phyloP scores from a whole-genome alignment of 2,329 filamentous ascomycete genomes.

The Daldinia sp. region DNA sequence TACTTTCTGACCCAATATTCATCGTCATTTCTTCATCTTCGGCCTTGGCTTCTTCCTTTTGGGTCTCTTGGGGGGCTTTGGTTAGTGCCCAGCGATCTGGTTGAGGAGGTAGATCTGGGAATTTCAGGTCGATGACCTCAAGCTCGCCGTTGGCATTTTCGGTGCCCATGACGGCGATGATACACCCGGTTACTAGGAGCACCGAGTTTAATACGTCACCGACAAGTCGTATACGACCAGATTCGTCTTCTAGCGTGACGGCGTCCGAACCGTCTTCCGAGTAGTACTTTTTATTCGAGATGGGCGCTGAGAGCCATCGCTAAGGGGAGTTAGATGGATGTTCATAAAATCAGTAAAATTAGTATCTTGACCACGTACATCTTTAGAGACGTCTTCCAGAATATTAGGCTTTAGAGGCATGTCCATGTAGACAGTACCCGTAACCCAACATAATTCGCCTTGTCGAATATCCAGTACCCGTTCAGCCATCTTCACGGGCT shows the following conservation, averaged over 20 bases:
- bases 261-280: slow-evolving; percentile 67
- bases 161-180: slow-evolving; percentile 92
- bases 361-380: slow-evolving; percentile 62
- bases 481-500: slow-evolving; percentile 78
- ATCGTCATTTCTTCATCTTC: slow-evolving; percentile 67
- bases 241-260: slow-evolving; percentile 94
- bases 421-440: slow-evolving; percentile 95
- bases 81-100: slow-evolving; percentile 79
- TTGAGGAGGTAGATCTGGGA: slow-evolving; percentile 86
- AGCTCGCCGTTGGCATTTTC: slow-evolving; percentile 93
- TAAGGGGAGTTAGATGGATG: slow-evolving; percentile 47
- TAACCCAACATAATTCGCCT: slow-evolving; percentile 94
- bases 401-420: slow-evolving; percentile 97
- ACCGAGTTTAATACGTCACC: slow-evolving; percentile 73
- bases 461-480: slow-evolving; percentile 94
- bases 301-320: slow-evolving; percentile 89
- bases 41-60: slow-evolving; percentile 46
- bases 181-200: slow-evolving; percentile 88
- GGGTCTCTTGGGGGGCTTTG: slow-evolving; percentile 49
- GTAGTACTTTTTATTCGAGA: slow-evolving; percentile 78
- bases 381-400: slow-evolving; percentile 91
- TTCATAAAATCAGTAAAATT: neutral
- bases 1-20: slow-evolving; percentile 48
- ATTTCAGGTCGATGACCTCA: slow-evolving; percentile 87
- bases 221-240: slow-evolving; percentile 81